Percentiles rank a stretch among this genome's conserved stretches.
phyloP scores from a whole-genome alignment of 768 basidiomycete species.

The Dioszegia aurantiaca region DNA sequence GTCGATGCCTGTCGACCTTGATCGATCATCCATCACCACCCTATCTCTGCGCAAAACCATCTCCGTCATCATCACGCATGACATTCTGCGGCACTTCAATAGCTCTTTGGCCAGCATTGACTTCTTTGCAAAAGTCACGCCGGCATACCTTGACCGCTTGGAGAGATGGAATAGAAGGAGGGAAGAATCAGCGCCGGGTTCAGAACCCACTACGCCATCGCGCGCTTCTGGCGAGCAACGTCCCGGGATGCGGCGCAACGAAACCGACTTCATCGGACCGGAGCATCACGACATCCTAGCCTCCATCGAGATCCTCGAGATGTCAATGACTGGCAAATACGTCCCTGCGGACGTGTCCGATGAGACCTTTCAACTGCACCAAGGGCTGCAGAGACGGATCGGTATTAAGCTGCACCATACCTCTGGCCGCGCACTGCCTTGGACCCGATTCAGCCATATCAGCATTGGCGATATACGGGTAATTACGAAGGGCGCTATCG shows the following conservation, averaged over 20 bases:
- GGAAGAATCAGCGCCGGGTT: slow-evolving; percentile 53
- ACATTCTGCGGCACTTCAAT: slow-evolving; percentile 68
- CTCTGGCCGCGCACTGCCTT: slow-evolving; percentile 84
- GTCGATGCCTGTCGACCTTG: slow-evolving; percentile 71
- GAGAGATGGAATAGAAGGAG: slow-evolving; percentile 93
- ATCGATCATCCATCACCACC: slow-evolving; percentile 67
- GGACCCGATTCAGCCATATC: slow-evolving; percentile 73
- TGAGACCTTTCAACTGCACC: slow-evolving; percentile 82
- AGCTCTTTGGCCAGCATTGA: slow-evolving; percentile 81
- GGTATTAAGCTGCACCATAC: slow-evolving; percentile 74
- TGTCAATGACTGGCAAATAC: slow-evolving; percentile 80
- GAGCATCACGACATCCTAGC: slow-evolving; percentile 89
- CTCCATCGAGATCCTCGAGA: slow-evolving; percentile 72
- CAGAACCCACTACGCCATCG: slow-evolving; percentile 54
- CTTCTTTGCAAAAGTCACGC: slow-evolving; percentile 77
- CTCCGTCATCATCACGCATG: slow-evolving; percentile 70
- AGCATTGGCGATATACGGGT: slow-evolving; percentile 79
- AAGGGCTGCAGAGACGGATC: slow-evolving; percentile 86
- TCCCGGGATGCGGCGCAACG: slow-evolving; percentile 80
- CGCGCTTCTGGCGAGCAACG: slow-evolving; percentile 14
- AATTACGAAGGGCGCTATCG: slow-evolving; percentile 62
- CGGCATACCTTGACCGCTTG: slow-evolving; percentile 80
- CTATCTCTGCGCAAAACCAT: slow-evolving; percentile 81
- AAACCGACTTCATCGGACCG: slow-evolving; percentile 82
- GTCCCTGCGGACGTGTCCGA: slow-evolving; percentile 76